Conservation (phyloP, 441 rosid genomes). For the Manihot esculenta region DNA sequence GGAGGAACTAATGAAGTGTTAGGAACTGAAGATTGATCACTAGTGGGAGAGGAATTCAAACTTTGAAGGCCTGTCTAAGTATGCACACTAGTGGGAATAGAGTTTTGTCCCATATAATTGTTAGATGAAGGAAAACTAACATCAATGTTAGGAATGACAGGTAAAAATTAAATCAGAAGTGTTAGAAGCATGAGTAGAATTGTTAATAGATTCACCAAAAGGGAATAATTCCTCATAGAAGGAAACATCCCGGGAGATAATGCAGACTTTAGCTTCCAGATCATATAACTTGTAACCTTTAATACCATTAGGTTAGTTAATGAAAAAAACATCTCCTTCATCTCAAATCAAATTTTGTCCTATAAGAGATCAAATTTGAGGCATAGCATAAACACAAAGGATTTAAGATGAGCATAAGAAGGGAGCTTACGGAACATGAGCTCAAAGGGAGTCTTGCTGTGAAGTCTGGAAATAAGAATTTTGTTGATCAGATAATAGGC, state of each 20-base stretch:
- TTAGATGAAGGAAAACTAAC: no score
- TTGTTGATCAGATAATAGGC: background rate
- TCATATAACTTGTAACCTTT: background rate
- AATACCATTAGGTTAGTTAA: background rate
- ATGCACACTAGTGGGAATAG: no score
- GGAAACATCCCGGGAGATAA: background rate
- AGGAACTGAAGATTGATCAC: no score
- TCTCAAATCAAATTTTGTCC: background rate
- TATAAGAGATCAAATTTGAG: background rate
- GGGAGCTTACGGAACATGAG: background rate
- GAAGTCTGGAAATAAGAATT: no score
- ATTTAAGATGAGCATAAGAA: background rate
- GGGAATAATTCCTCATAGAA: background rate
- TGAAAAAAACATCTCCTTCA: background rate
- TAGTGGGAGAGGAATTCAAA: no score
- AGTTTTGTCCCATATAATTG: no score
- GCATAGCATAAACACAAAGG: background rate
- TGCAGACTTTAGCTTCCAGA: rapidly evolving
- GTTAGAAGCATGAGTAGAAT: no score
- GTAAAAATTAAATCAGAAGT: background rate
- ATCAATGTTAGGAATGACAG: background rate
- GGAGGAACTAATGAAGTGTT: no score
- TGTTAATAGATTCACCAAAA: background rate
- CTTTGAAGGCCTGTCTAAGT: no score
- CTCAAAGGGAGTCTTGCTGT: background rate